Evolutionary conservation across 768 basidiomycete species (phyloP).

Genomic region (Postia placenta): DNA sequence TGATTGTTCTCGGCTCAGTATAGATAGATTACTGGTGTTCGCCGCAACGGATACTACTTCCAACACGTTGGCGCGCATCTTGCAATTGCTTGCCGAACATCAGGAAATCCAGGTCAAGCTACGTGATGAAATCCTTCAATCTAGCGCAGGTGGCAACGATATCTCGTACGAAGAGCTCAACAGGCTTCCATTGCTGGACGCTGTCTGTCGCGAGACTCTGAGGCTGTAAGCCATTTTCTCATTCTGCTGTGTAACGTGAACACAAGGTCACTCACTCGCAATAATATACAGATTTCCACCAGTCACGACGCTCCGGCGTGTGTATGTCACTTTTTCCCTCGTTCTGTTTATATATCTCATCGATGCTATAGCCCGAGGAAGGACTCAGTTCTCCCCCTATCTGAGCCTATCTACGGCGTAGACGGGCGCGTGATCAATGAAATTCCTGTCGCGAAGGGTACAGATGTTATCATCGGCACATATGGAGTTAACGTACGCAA

Average conservation of each 20-base stretch:
- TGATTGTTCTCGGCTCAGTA: neutral
- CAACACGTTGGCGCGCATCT: conserved; percentile 3
- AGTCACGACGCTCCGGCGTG: conserved; percentile 6
- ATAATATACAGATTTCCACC: conserved; percentile 10
- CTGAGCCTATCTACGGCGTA: neutral
- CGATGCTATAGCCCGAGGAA: conserved; percentile 11
- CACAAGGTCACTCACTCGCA: neutral
- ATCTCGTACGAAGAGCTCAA: conserved; percentile 21
- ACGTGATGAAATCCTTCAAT: conserved; percentile 7
- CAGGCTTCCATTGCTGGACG: conserved; percentile 22
- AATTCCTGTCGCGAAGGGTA: conserved; percentile 32
- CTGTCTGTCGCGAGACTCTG: conserved; percentile 20
- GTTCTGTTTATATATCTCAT: neutral
- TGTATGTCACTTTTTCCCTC: conserved; percentile 1
- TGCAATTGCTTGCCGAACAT: conserved; percentile 11
- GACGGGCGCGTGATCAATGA: conserved; percentile 5
- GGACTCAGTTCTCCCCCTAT: conserved; percentile 37
- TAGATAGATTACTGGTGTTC: conserved; percentile 7
- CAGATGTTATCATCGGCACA: conserved; percentile 30
- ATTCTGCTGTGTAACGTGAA: neutral
- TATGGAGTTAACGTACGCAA: conserved; percentile 32
- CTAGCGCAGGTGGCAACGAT: conserved; percentile 4
- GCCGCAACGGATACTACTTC: conserved; percentile 15
- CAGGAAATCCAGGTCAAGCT: conserved; percentile 10
- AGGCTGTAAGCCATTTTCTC: conserved; percentile 14